Evolutionary conservation across 148 eudicot species (phyloP), one percentile per base, ranked within the genome.

Genomic region (Cornus kousa): DNA sequence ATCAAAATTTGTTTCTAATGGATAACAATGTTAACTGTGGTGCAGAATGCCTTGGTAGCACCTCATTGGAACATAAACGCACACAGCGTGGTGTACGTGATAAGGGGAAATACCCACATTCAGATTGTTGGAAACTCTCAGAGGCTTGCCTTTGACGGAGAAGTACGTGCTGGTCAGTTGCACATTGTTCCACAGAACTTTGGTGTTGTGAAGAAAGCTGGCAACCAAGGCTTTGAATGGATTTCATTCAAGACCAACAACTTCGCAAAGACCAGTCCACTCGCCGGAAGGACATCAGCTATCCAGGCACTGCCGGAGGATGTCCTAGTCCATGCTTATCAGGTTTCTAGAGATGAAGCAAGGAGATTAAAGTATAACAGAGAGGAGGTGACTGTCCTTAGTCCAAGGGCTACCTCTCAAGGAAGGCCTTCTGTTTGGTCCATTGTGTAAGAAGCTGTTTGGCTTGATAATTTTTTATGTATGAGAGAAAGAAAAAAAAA

Each of bases 41-140:
- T 62, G 66, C 28, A 76, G 64, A 76, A 76, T 76, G 78, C 17
- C 3, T 24, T 67, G 40, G 4, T 76, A 10, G 62, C 23, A 11
- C 78, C 78, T 13, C 62, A 24, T 20, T 76, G 71, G 71, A 76
- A 39, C 71, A 76, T 39, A 3, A 67, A 76, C 9, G 62, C 78
- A 5, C 78, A 76, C 39, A 66, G 78, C 71, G 33, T 76, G 62
- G 22, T 64, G 3, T 75, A 62, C 12, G 13, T 75, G 22, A 39
- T 11, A 1, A 12, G 66, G 35, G 78, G 70, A 65, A 75, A 55
- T 5, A 59, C 70, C n/a, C 33, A 16, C 3, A 32, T 75, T 24
- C 78, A 75, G 39, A 40, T 64, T 5, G 59, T 75, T 13, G 78
- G 78, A 4, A 23, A 22, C 32, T 37, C 55, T 22, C 40, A 23